Evolutionary conservation across 2,329 filamentous ascomycete genomes (phyloP), one percentile per base, ranked within the genome.

Genomic region (Hirsutella thompsonii): DNA sequence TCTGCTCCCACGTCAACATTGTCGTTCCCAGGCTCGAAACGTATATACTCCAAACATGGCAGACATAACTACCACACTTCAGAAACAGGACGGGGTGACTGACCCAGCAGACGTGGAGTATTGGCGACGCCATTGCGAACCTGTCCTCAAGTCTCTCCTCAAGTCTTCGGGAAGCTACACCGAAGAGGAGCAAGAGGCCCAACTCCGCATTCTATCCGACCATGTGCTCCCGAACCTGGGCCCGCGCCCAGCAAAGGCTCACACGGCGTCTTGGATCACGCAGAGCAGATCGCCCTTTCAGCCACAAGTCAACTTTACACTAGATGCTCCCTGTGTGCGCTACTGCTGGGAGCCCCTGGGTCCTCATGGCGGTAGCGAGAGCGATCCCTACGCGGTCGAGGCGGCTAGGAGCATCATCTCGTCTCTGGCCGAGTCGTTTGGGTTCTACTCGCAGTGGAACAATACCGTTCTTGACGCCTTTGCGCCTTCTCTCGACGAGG

Each of bases 311-410:
- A 47, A 47, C 37, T 33, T 42, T 19, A 41, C 29, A 8, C 30
- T 40, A 6, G 38, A 14, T 4, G 21, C 36, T 4, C 38, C 42
- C 2, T n/a, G 23, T 11, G 44, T 46, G 6, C 39, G 46, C 10
- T 47, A 45, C 20, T 42, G 44, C 33, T 46, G 44, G 44, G 46
- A 47, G 34, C 36, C 43, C 10, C 28, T 47, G 28, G 46, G 46
- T 8, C 18, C 38, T 13, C 20, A 28, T 8, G 44, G 44, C 13
- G 38, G 38, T 13, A 39, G 36, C n/a, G 36, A 36, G 8, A 36
- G 34, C 34, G 46, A 47, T 38, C 46, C 46, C 4, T 40, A 41
- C 20, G 42, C 36, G 3, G 30, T 47, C 1, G 39, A 47, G 20
- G 42, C 42, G 1, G 37, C 44, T 16, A 40, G 32, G 23, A 36